Percentiles rank a stretch among this genome's conserved stretches.
Conservation (phyloP, 2,329 filamentous ascomycete genomes). For the Colletotrichum tabaci region DNA sequence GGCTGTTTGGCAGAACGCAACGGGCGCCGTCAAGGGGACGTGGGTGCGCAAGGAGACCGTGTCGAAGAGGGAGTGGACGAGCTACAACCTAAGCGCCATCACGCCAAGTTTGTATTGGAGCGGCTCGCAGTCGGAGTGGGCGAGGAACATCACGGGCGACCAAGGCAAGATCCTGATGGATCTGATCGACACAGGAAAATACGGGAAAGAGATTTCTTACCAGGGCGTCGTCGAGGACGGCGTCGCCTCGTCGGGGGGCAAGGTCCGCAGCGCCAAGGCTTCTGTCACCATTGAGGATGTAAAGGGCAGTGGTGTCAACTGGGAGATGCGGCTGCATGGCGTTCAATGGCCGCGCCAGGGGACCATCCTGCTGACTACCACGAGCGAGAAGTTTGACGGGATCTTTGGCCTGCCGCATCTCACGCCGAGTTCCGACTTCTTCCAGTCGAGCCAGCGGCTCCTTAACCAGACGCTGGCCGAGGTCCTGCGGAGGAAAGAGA, state of each 20-base stretch:
- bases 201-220: constrained; percentile 62
- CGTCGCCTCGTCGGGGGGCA: constrained; percentile 60
- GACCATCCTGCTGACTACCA: constrained; percentile 85
- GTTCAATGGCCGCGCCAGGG: constrained; percentile 90
- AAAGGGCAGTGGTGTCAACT: constrained; percentile 78
- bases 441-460: constrained; percentile 72
- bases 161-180: constrained; percentile 79
- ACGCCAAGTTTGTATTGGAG: constrained; percentile 78
- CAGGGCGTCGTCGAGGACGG: constrained; percentile 55
- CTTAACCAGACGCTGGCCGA: constrained; percentile 81
- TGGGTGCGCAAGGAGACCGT: constrained; percentile 76
- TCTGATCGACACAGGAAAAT: constrained; percentile 63
- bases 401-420: constrained; percentile 92
- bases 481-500: constrained; percentile 76
- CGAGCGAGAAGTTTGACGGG: constrained; percentile 94
- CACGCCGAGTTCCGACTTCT: constrained; percentile 71
- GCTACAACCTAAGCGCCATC: constrained; percentile 76
- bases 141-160: constrained; percentile 83
- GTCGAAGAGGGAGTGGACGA: constrained; percentile 61
- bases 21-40: constrained; percentile 81
- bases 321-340: constrained; percentile 86
- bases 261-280: constrained; percentile 78
- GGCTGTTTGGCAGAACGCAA: constrained; percentile 82
- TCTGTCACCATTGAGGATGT: constrained; percentile 81
- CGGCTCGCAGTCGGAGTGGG: constrained; percentile 72